These are phyloP conservation scores for Astragalus membranaceus DNA, from an alignment of 306 rosid genomes.

Conservation along the genomic window DNA sequence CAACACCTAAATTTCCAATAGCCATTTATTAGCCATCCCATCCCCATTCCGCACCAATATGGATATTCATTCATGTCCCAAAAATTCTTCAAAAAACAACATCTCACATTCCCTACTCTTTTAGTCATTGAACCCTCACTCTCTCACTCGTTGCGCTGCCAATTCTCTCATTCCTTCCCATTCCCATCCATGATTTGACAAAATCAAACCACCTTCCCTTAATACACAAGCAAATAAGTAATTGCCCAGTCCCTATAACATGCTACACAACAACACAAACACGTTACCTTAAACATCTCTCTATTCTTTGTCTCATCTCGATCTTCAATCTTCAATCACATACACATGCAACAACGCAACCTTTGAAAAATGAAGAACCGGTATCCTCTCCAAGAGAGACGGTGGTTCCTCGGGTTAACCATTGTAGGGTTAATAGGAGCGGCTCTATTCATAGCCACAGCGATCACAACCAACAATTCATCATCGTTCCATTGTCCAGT, in stretches of 20 bases:
- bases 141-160: background rate
- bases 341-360: background rate
- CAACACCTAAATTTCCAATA: too few relatives aligned
- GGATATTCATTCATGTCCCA: background rate
- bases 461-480: slow-evolving; percentile 24
- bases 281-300: background rate
- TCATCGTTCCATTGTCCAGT: slow-evolving; percentile 27
- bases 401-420: slow-evolving; percentile 35
- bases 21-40: too few relatives aligned
- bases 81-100: background rate
- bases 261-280: background rate
- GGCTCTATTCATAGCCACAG: slow-evolving; percentile 28
- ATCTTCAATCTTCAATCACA: background rate
- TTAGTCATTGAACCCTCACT: background rate
- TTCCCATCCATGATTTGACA: slow-evolving; percentile 26
- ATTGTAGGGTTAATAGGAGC: slow-evolving; percentile 44
- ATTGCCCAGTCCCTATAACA: background rate
- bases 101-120: background rate
- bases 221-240: background rate
- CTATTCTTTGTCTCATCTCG: background rate
- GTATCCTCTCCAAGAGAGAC: slow-evolving; percentile 18
- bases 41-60: background rate
- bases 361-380: slow-evolving; percentile 32
- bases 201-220: slow-evolving; percentile 32
- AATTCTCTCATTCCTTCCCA: background rate